These are phyloP conservation scores for Moniliophthora roreri DNA, from an alignment of 1,284 basidiomycete genomes.

Conservation along the genomic window DNA sequence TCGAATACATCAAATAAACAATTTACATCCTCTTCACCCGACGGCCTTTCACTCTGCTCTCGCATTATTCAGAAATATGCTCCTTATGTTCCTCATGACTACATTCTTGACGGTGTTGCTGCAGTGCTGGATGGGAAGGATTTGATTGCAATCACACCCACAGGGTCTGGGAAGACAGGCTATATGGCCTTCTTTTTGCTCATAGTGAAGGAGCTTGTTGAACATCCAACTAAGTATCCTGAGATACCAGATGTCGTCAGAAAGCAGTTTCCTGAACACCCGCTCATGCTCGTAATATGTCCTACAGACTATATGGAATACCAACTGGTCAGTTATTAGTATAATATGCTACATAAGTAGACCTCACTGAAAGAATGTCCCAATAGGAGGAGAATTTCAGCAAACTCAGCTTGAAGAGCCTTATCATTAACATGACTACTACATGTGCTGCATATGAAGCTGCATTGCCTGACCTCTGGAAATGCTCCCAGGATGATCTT, in stretches of 20 bases:
- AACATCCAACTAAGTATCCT: slow-evolving; percentile 11
- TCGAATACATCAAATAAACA: not conserved
- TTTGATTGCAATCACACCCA: slow-evolving; percentile 21
- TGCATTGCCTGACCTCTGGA: slow-evolving; percentile 1
- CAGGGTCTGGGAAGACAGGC: slow-evolving; percentile 20
- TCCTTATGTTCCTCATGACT: slow-evolving; percentile 20
- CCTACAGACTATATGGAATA: slow-evolving; percentile 14
- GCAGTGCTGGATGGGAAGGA: slow-evolving; percentile 19
- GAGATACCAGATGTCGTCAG: not conserved
- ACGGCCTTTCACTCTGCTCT: slow-evolving; percentile 1
- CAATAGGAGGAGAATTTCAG: slow-evolving; percentile 4
- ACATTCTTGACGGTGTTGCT: slow-evolving; percentile 22
- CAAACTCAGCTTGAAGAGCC: not conserved
- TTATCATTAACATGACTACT: slow-evolving; percentile 9
- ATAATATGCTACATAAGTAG: not conserved
- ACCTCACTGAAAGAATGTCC: too few species aligned
- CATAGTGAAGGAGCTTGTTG: slow-evolving; percentile 13
- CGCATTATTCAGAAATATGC: slow-evolving; percentile 8
- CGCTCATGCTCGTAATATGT: slow-evolving; percentile 12
- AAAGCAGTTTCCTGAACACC: slow-evolving; percentile 9
- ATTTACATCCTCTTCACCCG: not conserved
- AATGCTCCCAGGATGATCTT: not conserved
- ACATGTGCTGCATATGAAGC: not conserved
- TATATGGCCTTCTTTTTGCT: slow-evolving; percentile 14
- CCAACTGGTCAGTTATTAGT: slow-evolving; percentile 2